Percentiles rank a stretch among this genome's conserved stretches.
These are phyloP conservation scores for Cucumis hystrix DNA, from an alignment of 306 rosid species.

Conservation along the genomic window DNA sequence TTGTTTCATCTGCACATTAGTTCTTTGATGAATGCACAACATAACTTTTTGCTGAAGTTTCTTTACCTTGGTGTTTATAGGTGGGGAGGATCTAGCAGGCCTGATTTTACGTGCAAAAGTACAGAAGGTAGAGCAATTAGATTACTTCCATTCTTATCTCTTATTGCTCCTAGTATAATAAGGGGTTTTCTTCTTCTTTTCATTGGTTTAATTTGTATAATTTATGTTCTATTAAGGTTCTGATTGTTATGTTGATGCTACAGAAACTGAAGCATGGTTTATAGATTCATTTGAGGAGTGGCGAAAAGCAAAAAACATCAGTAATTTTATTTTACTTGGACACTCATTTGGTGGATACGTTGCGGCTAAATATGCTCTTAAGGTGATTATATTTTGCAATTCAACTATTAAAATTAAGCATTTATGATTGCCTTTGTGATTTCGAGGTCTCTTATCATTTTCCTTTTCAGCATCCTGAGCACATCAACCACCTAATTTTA, in stretches of 20 bases:
- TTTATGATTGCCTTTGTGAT: background rate
- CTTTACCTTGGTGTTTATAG: constrained; percentile 32
- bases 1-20: background rate
- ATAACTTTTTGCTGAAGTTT: background rate
- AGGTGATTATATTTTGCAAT: constrained; percentile 36
- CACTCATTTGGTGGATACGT: constrained; percentile 98
- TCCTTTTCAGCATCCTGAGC: constrained; percentile 80
- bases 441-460: constrained; percentile 17
- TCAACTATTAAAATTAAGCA: constrained; percentile 4
- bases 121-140: constrained; percentile 54
- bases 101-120: constrained; percentile 89
- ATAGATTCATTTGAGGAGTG: constrained; percentile 94
- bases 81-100: constrained; percentile 99
- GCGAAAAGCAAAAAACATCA: constrained; percentile 89
- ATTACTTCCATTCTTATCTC: background rate
- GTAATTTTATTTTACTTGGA: constrained; percentile 75
- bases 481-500: constrained; percentile 69
- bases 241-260: constrained; percentile 14
- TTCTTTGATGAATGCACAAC: background rate
- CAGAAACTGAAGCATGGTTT: constrained; percentile 98
- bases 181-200: background rate
- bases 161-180: background rate
- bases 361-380: constrained; percentile 83
- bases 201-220: background rate
- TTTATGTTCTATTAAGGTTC: background rate